Percentiles rank a stretch among this genome's conserved stretches.
These are phyloP conservation scores for Pelargonium cotyledonis DNA, from an alignment of 441 rosid genomes.

Conservation along the genomic window DNA sequence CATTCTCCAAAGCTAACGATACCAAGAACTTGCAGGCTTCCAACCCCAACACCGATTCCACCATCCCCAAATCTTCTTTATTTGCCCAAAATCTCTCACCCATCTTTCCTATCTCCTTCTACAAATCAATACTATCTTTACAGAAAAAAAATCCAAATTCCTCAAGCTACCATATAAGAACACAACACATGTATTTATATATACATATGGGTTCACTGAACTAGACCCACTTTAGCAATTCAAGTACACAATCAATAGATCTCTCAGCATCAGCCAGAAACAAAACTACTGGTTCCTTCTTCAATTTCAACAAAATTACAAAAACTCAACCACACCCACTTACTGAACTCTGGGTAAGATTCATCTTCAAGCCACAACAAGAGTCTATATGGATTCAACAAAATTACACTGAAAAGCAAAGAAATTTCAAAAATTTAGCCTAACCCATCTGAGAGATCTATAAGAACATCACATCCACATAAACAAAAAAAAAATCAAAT, in stretches of 20 bases:
- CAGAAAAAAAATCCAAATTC: conserved; percentile 15
- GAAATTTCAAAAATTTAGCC: conserved; percentile 1
- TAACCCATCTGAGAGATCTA: neutral
- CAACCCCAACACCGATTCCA: conserved; percentile 65
- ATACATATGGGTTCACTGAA: neutral
- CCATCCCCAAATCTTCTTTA: conserved; percentile 56
- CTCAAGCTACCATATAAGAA: conserved; percentile 11
- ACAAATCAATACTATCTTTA: neutral
- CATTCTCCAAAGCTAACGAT: conserved; percentile 42
- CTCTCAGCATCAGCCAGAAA: neutral
- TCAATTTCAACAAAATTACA: neutral
- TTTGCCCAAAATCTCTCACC: conserved; percentile 55
- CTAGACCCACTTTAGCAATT: neutral
- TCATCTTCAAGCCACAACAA: neutral
- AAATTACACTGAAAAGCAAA: neutral
- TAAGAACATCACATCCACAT: neutral
- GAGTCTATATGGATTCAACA: neutral
- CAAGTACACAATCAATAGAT: neutral
- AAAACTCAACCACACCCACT: neutral
- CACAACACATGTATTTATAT: neutral
- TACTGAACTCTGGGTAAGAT: neutral
- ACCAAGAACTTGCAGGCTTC: conserved; percentile 67
- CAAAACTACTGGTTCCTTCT: conserved; percentile 1
- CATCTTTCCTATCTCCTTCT: conserved; percentile 36
- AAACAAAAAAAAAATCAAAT: neutral